Conservation (phyloP, 805 yeast species). For the Saccharomycodes ludwigii region DNA sequence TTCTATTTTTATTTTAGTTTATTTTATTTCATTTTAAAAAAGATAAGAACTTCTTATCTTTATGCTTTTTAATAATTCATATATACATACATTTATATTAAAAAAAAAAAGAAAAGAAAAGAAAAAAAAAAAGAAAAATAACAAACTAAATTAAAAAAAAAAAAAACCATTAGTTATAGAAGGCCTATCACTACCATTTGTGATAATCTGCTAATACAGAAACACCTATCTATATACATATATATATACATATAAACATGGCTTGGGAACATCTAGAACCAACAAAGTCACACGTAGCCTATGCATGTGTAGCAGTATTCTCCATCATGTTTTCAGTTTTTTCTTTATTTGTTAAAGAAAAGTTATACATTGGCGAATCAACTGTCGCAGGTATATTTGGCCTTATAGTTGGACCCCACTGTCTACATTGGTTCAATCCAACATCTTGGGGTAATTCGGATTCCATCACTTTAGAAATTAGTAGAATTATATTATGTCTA, state of each 20-base stretch:
- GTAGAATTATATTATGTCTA: constrained; percentile 70
- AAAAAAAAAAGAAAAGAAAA: background rate
- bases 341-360: constrained; percentile 73
- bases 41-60: background rate
- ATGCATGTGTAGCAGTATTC: constrained; percentile 78
- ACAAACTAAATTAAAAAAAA: background rate
- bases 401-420: constrained; percentile 78
- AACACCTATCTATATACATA: background rate
- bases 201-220: too few species aligned
- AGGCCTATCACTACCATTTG: too few species aligned
- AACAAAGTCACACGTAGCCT: constrained; percentile 70
- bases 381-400: constrained; percentile 81
- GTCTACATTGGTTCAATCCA: constrained; percentile 75
- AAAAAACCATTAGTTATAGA: too few species aligned
- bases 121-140: background rate
- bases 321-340: constrained; percentile 68
- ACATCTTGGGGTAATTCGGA: constrained; percentile 78
- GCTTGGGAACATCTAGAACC: constrained; percentile 24
- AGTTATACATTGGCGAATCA: constrained; percentile 82
- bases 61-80: background rate
- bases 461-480: constrained; percentile 67
- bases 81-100: background rate
- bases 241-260: too few species aligned
- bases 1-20: background rate
- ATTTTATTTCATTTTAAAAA: too few species aligned